These are phyloP conservation scores for Saururus chinensis DNA, from an alignment of 164 flowering plant genomes.

Conservation along the genomic window DNA sequence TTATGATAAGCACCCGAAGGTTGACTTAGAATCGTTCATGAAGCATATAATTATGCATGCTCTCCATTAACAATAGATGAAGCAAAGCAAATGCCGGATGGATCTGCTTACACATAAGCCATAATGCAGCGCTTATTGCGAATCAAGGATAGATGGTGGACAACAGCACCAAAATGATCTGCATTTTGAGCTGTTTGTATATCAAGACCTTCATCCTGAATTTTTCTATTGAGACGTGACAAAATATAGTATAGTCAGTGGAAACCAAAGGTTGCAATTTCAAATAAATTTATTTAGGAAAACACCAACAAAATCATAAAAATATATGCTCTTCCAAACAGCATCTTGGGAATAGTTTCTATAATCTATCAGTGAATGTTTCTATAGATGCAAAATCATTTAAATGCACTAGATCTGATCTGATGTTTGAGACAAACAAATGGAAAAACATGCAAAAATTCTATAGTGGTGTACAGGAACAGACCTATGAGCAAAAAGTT, in stretches of 20 bases:
- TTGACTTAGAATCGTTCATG: background rate
- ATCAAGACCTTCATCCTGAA: conserved; percentile 76
- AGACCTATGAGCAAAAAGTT: too few species aligned
- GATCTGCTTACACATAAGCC: conserved; percentile 50
- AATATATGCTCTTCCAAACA: too few species aligned
- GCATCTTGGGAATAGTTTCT: too few species aligned
- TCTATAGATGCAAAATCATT: too few species aligned
- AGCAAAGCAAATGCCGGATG: background rate
- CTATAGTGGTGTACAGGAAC: too few species aligned
- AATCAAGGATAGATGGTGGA: conserved; percentile 73
- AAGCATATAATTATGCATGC: background rate
- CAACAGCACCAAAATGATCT: conserved; percentile 84
- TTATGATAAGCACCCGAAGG: background rate
- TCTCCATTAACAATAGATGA: background rate
- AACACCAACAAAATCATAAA: too few species aligned
- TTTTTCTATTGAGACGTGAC: conserved; percentile 41
- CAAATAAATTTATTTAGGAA: too few species aligned
- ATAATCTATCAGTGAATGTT: too few species aligned
- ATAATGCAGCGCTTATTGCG: conserved; percentile 75
- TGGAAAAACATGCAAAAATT: too few species aligned
- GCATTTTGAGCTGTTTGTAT: conserved; percentile 64
- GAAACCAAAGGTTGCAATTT: background rate
- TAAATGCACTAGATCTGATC: too few species aligned
- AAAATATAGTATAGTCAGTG: background rate
- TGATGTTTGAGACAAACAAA: too few species aligned